Percentiles rank a stretch among this genome's conserved stretches.
These are phyloP conservation scores for Retiboletus flavoniger DNA, from an alignment of 1,284 basidiomycete species.

Conservation along the genomic window DNA sequence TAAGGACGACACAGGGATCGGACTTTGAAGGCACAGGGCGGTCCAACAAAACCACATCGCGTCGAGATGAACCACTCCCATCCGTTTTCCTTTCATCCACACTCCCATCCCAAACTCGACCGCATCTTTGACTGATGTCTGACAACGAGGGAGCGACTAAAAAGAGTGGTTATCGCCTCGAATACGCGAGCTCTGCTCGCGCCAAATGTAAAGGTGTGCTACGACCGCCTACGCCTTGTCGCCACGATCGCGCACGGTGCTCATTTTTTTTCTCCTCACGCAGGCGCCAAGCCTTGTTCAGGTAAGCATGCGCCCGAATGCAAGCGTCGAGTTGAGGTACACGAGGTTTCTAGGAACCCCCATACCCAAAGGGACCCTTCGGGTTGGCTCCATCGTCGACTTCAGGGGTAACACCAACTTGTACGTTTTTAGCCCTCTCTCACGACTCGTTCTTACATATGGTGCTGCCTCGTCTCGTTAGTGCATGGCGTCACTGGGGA, in stretches of 20 bases:
- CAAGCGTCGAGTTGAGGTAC: conserved; percentile 16
- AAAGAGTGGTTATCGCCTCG: conserved; percentile 71
- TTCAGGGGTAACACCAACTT: conserved; percentile 69
- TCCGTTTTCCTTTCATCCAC: conserved; percentile 27
- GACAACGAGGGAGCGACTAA: conserved; percentile 50
- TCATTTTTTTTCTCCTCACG: conserved; percentile 18
- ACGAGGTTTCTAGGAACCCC: conserved; percentile 51
- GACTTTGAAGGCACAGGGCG: conserved; percentile 39
- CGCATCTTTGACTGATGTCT: conserved; percentile 45
- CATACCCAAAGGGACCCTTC: conserved; percentile 71
- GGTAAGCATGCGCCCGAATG: conserved; percentile 38
- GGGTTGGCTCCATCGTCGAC: conserved; percentile 77
- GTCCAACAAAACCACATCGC: conserved; percentile 41
- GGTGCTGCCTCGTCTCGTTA: conserved; percentile 28
- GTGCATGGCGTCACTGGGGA: conserved; percentile 81
- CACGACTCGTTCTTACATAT: not conserved
- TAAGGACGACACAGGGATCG: conserved; percentile 30
- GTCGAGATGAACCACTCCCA: conserved; percentile 41
- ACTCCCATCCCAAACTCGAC: conserved; percentile 18
- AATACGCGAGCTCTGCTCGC: conserved; percentile 66
- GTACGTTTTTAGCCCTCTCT: conserved; percentile 44
- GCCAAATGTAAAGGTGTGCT: conserved; percentile 81
- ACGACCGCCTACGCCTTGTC: conserved; percentile 9
- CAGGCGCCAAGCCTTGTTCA: conserved; percentile 79
- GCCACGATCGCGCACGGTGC: conserved; percentile 16